Evolutionary conservation across 1,284 basidiomycete species (phyloP), one percentile per base, ranked within the genome.

Genomic region (Megacollybia platyphylla): DNA sequence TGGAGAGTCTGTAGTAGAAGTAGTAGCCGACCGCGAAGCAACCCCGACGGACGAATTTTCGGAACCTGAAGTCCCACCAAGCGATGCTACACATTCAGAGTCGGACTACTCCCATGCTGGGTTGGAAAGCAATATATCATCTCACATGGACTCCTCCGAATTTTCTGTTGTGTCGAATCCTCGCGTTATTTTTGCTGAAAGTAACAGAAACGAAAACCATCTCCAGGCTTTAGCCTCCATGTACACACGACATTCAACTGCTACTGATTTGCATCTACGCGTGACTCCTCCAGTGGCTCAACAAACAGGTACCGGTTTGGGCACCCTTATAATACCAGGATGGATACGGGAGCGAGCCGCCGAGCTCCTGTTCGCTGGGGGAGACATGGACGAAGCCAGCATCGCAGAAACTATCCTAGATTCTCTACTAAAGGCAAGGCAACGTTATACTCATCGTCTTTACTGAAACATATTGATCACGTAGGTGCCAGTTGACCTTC

Each of bases 301-400:
- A 54, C 77, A 76, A 51, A 63, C 64, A 4, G 79, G 80, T 0
- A 84, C 80, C 0, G 83, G 82, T 0, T 61, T 68, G n/a, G 89
- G 88, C 0, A 85, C 80, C 0, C 61, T 97, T 30, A 68, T 85
- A 36, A 77, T 98, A 34, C 94, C 94, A 0, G 93, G 93, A 0
- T 98, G 96, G 94, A 70, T 97, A 18, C 67, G 94, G 30, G 92
- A 97, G 57, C 71, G 92, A 6, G 87, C 87, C 0, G 81, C 88
- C 2, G 94, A 98, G 56, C 71, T 93, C 3, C 65, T 97, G 1
- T 97, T 97, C 50, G 88, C 90, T 54, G 79, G 80, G 2, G 86
- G 86, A n/a, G 87, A 91, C 49, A 76, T 85, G 20, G 91, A 90
- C 52, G 86, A 87, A 59, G 72, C 71, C 48, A 88, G 83, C 44